These are phyloP conservation scores for Rhodomyrtus psidioides DNA, from an alignment of 441 rosid genomes.

Conservation along the genomic window DNA sequence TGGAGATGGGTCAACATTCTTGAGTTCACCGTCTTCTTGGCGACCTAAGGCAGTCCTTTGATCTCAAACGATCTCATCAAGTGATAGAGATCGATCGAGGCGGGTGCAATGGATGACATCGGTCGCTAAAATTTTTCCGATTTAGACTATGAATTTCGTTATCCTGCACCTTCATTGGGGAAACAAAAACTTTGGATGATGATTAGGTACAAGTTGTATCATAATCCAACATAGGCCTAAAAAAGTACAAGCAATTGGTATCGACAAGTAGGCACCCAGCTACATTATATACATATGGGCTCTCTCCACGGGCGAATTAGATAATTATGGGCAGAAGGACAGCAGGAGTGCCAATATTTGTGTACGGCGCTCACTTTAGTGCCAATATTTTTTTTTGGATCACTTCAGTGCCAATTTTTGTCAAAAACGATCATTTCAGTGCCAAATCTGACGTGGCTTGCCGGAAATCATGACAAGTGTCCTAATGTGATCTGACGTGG, in stretches of 20 bases:
- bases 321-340: background rate
- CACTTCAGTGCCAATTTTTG: too few species aligned
- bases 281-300: background rate
- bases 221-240: background rate
- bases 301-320: background rate
- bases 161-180: background rate
- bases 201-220: background rate
- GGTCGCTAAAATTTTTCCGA: background rate
- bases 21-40: background rate
- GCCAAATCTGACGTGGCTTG: too few species aligned
- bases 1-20: background rate
- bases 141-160: background rate
- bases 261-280: background rate
- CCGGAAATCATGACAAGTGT: too few species aligned
- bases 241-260: background rate
- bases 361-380: too few species aligned
- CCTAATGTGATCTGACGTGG: too few species aligned
- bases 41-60: background rate
- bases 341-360: too few species aligned
- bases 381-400: too few species aligned
- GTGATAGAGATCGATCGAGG: background rate
- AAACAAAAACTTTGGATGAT: background rate
- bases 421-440: too few species aligned
- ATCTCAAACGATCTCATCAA: background rate
- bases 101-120: background rate